These are phyloP conservation scores for Colletotrichum australisinense DNA, from an alignment of 2,329 filamentous ascomycete genomes.

Conservation along the genomic window DNA sequence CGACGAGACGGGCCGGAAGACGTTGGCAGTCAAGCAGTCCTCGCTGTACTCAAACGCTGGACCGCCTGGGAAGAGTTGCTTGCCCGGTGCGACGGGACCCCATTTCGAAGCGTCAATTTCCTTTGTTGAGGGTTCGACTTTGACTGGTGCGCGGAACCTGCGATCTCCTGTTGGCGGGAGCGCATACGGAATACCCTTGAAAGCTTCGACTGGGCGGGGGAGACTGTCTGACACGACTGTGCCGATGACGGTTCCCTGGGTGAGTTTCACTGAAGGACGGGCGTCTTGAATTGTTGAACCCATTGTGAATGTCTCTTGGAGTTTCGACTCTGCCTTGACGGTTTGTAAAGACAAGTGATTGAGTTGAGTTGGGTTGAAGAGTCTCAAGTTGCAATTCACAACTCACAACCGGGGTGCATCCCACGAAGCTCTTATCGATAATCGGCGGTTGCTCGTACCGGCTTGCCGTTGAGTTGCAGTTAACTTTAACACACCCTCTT, in stretches of 20 bases:
- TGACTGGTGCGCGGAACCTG: conserved; percentile 58
- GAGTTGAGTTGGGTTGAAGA: neutral
- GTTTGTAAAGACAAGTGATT: neutral
- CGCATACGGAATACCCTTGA: conserved; percentile 64
- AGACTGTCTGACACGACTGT: conserved; percentile 45
- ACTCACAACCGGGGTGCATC: neutral
- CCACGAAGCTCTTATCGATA: neutral
- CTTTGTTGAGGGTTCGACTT: conserved; percentile 40
- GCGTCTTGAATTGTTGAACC: conserved; percentile 19
- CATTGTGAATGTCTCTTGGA: conserved; percentile 22
- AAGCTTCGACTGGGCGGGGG: conserved; percentile 59
- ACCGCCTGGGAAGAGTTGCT: conserved; percentile 40
- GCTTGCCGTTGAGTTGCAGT: neutral
- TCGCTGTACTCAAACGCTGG: conserved; percentile 51
- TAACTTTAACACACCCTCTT: neutral
- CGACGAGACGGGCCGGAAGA: conserved; percentile 54
- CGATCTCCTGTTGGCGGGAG: conserved; percentile 43
- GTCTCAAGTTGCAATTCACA: neutral
- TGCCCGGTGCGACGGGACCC: conserved; percentile 52
- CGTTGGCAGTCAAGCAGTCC: conserved; percentile 65
- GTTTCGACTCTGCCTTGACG: neutral
- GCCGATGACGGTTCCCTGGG: conserved; percentile 55
- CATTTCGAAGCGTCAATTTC: conserved; percentile 48
- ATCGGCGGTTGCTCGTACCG: conserved; percentile 2
- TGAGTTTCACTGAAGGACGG: conserved; percentile 39